These are phyloP conservation scores for Daldinia decipiens DNA, from an alignment of 495 filamentous ascomycete species.

Conservation along the genomic window DNA sequence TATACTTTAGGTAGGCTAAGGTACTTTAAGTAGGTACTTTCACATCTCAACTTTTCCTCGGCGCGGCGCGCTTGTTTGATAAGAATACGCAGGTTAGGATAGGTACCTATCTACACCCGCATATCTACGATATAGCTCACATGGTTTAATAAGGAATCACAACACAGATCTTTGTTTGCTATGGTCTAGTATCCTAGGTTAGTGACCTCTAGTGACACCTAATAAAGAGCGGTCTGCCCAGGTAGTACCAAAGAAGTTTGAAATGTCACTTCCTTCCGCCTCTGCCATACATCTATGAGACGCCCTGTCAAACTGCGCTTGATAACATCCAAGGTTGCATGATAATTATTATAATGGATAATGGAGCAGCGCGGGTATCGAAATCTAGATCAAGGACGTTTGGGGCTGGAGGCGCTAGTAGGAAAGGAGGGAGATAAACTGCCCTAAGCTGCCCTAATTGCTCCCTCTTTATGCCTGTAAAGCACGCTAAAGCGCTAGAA, in stretches of 20 bases:
- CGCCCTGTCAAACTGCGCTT: background rate
- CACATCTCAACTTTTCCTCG: background rate
- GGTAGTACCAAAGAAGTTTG: conserved; percentile 21
- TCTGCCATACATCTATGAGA: conserved; percentile 18
- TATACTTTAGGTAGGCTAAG: background rate
- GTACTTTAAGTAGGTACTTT: background rate
- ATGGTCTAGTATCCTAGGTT: background rate
- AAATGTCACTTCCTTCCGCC: conserved; percentile 12
- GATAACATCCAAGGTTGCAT: background rate
- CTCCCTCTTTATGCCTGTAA: background rate
- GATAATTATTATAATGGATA: background rate
- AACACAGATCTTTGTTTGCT: conserved; percentile 27
- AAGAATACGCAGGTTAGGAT: too few relatives aligned
- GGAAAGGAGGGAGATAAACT: background rate
- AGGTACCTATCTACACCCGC: too few relatives aligned
- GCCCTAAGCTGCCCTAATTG: background rate
- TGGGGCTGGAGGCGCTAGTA: background rate
- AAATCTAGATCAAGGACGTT: background rate
- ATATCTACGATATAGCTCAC: background rate
- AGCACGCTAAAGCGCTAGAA: background rate
- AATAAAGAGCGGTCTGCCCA: conserved; percentile 17
- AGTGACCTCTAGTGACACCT: conserved; percentile 3
- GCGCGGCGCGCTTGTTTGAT: background rate
- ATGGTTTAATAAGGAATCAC: background rate
- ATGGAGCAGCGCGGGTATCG: background rate